Percentiles rank a stretch among this genome's conserved stretches.
phyloP scores from a whole-genome alignment of 192 early-diverging fungal species.

The Gryganskiella cystojenkinii region DNA sequence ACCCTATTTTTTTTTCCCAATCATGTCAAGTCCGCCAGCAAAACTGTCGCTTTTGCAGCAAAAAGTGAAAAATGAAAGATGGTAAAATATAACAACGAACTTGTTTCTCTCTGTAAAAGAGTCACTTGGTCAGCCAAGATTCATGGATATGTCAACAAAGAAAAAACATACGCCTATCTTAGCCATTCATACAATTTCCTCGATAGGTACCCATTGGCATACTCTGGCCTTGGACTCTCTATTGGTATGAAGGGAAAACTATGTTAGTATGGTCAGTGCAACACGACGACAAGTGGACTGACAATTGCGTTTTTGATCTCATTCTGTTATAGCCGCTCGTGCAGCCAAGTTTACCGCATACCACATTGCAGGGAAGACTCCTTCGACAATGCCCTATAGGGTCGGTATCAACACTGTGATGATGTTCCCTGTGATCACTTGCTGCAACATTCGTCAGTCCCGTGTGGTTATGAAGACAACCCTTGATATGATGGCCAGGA shows the following conservation, averaged over 20 bases:
- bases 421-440: slow-evolving; percentile 19
- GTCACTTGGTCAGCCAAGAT: too few relatives aligned
- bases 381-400: slow-evolving; percentile 6
- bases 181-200: too few relatives aligned
- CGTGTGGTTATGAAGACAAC: slow-evolving; percentile 15
- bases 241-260: too few relatives aligned
- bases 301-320: background rate
- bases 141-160: too few relatives aligned
- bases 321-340: slow-evolving; percentile 18
- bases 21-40: too few relatives aligned
- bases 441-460: slow-evolving; percentile 21
- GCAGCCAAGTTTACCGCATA: slow-evolving; percentile 19
- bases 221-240: background rate
- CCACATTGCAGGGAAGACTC: slow-evolving; percentile 22
- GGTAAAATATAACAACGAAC: too few relatives aligned
- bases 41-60: too few relatives aligned
- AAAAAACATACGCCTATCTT: too few relatives aligned
- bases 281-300: background rate
- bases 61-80: too few relatives aligned
- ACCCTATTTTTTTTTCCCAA: too few relatives aligned
- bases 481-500: background rate
- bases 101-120: too few relatives aligned
- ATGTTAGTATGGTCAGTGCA: too few relatives aligned
- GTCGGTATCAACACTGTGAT: slow-evolving; percentile 9
- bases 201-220: background rate